Base-by-base conservation (phyloP, 495 filamentous ascomycete species). In the Parmelia sp. region DNA sequence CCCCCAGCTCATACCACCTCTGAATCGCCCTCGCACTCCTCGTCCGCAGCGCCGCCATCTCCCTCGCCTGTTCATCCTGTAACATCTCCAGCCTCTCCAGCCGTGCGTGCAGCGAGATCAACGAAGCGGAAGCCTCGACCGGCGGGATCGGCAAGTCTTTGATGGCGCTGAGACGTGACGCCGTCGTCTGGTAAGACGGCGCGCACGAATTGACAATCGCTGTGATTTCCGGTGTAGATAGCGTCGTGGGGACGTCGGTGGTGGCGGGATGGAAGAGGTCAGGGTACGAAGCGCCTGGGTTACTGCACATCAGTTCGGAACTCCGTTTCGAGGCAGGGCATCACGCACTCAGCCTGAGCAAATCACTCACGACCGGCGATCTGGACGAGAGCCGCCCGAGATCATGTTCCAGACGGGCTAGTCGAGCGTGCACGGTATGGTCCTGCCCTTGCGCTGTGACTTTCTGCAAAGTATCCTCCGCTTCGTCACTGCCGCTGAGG, bases 111-210 rank as follows among this genome's bases (percentile, higher is more conserved):
- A 96, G 77, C 25, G 83, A 77, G 31, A 90, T 85, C 1, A 98
- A 76, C 15, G 80, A 75, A 3, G 86, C 79, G n/a, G 89, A 89
- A 45, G 79, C 76, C 44, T 83, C 76, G 0, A 89, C 79, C 47
- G 88, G 82, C 3, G 92, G 90, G 12, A 96, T 76, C 8, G 89
- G 86, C 1, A 88, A 83, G 76, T 96, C 91, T 37, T 83, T 80
- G 23, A 92, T 84, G 2, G 89, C 88, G n/a, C 87, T 88, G 11
- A 96, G 83, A 12, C 86, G 86, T 0, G 91, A 96, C 9, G 88
- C 86, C 0, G 87, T 90, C 27, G 87, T 82, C 23, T 88, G 87
- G 75, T 88, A 96, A 4, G 84, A 80, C 19, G 88, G 80, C 0
- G 89, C 88, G 53, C 87, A 86, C 35, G 90, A 83, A 29, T 94